A percentile compares a stretch with the other conserved stretches of the same genome.
Conservation (phyloP, 139 green algal genomes). For the Desmodesmus armatus region DNA sequence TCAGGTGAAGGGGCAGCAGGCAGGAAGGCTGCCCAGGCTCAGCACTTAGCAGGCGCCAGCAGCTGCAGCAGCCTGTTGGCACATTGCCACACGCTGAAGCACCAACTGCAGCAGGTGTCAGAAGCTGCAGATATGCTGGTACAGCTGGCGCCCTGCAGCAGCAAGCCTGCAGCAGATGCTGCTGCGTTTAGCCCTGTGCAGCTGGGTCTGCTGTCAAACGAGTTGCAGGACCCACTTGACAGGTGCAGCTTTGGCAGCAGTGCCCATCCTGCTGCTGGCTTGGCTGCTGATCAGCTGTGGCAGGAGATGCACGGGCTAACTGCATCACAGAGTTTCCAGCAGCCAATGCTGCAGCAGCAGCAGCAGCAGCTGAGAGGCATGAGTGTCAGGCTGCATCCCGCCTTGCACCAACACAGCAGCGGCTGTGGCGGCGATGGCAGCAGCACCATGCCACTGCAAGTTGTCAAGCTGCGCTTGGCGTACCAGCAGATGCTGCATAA, state of each 20-base stretch:
- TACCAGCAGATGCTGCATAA: slow-evolving; percentile 35
- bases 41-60: too few relatives aligned
- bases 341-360: background rate
- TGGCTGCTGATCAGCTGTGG: background rate
- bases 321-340: background rate
- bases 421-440: background rate
- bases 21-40: too few relatives aligned
- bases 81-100: too few relatives aligned
- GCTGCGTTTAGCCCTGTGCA: background rate
- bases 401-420: background rate
- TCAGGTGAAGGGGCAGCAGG: too few relatives aligned
- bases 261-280: too few relatives aligned
- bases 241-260: too few relatives aligned
- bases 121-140: too few relatives aligned
- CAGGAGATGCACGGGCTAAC: background rate
- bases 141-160: too few relatives aligned
- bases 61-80: too few relatives aligned
- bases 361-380: background rate
- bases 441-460: background rate
- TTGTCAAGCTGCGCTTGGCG: slow-evolving; percentile 6
- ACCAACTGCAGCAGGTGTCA: too few relatives aligned
- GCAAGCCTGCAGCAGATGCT: background rate
- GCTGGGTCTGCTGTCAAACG: too few relatives aligned
- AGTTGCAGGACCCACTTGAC: too few relatives aligned
- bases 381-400: background rate